Base-by-base conservation (phyloP, 768 basidiomycete species). In the Tephrocybe rancida region DNA sequence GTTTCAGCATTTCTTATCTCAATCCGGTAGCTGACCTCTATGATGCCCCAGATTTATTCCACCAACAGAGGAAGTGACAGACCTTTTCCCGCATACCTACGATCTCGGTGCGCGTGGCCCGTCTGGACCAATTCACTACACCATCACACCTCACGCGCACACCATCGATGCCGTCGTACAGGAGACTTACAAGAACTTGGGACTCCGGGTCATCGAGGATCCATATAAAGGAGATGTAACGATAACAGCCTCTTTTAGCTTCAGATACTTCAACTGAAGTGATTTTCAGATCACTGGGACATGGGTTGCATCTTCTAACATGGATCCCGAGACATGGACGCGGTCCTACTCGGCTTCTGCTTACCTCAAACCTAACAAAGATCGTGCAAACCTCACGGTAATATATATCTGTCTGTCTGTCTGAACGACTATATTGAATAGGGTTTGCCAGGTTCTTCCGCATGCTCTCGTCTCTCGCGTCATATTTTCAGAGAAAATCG, bases 331-430 rank as follows among this genome's bases (percentile, higher is more conserved):
- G 8, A 65, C 64, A 13, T 62, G 62, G 55, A 61, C 60, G 19
- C 62, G 70, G 0, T 65, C 64, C 1, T 68, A 69, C 47, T 59
- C 69, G 1, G 51, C 64, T 10, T 71, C 69, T 2, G 73, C 68
- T 16, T 61, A 65, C 57, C 18, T 50, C 27, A 3, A 43, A 13
- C 46, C 55, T 13, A 19, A 26, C 22, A 5, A 44, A 30, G 44
- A 26, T n/a, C 44, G 44, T 3, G 6, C 10, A 18, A 44, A 44
- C 22, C 44, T 44, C 2, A 44, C 44, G 19, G 44, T 44, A 44
- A 3, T 19, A 25, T 7, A 16, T 22, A 26, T 43, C 6, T 11
- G 27, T 44, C 13, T 32, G 44, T 5, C 14, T 4, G 13, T 25
- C 21, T 18, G 10, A 19, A 13, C 11, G 13, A 9, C 14, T 3